Percentiles rank a stretch among this genome's conserved stretches.
These are phyloP conservation scores for Neofusicoccum sp. DNA, from an alignment of 2,329 filamentous ascomycete genomes.

Conservation along the genomic window DNA sequence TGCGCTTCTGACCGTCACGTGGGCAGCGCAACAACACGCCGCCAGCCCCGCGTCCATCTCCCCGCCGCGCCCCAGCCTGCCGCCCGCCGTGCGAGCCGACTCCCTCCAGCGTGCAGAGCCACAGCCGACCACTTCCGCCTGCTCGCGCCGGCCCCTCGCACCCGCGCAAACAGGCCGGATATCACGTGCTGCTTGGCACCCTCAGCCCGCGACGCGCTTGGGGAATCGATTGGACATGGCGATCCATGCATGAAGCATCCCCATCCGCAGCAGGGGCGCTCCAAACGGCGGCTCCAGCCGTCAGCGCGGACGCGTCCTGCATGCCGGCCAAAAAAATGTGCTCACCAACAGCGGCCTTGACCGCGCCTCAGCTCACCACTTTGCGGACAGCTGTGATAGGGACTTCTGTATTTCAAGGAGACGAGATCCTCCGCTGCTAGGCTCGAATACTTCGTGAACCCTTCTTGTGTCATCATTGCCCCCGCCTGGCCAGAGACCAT, in stretches of 20 bases:
- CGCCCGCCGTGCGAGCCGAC: no score
- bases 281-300: not conserved
- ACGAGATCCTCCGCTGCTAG: not conserved
- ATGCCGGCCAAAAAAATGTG: not conserved
- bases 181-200: not conserved
- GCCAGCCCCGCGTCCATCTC: no score
- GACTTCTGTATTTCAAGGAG: slow-evolving; percentile 4
- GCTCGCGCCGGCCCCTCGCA: no score
- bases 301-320: no score
- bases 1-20: not conserved
- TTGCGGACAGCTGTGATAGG: not conserved
- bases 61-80: no score
- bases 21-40: not conserved
- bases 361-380: not conserved
- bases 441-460: not conserved
- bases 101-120: no score
- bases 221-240: not conserved
- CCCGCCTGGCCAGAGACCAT: not conserved
- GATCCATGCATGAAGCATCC: not conserved
- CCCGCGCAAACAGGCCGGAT: slow-evolving; percentile 26
- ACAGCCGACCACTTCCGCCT: no score
- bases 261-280: not conserved
- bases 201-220: not conserved
- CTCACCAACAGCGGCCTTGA: not conserved
- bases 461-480: not conserved